Base-by-base conservation (phyloP, 2,329 filamentous ascomycete species). In the Trichoderma arundinaceum region DNA sequence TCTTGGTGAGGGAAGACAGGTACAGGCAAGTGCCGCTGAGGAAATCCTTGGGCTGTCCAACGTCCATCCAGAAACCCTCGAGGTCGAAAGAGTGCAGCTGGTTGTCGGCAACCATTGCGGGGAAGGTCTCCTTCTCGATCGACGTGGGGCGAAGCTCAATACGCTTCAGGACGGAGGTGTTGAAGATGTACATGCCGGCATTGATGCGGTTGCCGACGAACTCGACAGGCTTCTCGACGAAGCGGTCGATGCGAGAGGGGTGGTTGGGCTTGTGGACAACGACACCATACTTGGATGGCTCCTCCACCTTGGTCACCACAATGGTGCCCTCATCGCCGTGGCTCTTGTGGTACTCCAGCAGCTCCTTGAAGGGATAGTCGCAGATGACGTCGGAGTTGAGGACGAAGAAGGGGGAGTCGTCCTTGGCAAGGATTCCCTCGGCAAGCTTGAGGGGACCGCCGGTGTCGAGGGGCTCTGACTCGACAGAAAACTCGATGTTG, bases 131-230 rank as follows among this genome's bases (percentile, higher is more conserved):
- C 83, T 98, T 94, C 82, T 99, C 94, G 77, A 98, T 99, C 7
- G 93, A 97, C 58, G 94, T 98, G 48, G 95, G 95, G 68, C 94
- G 92, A 71, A 98, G 89, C 80, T 98, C 94, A 75, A 99, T 98
- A 78, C 94, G 91, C 71, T 89, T 84, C 67, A 99, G 88, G 46
- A 98, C 88, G 59, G 90, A 93, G 56, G 94, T 93, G 85, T 97
- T 98, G 75, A 98, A 86, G 74, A 98, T 96, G 85, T 98, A 98
- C 81, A 98, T 92, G 81, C 95, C 95, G 72, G 94, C 95, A 75
- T 98, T 98, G 86, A 98, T 98, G 71, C 94, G 91, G 87, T 98
- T 98, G 74, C 94, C 94, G 66, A 98, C 94, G 77, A 97, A 98
- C 82, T 98, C 92, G 77, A 98, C 92, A 43, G 94, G 94, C 86